Evolutionary conservation across 352 stramenopile genomes (phyloP).

Genomic region (Phytophthora palmivora): DNA sequence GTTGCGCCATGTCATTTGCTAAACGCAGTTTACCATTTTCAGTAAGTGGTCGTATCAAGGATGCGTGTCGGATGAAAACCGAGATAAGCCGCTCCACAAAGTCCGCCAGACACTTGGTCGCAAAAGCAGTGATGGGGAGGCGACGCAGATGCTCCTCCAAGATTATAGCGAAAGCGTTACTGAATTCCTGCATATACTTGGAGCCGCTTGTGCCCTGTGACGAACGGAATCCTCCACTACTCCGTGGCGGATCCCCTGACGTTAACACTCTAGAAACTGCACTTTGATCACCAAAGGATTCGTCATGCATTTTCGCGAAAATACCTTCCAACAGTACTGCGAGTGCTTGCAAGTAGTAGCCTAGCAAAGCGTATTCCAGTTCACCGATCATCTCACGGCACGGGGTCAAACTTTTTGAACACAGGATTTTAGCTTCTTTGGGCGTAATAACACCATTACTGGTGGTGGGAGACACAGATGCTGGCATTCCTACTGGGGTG

Average conservation of each 20-base stretch:
- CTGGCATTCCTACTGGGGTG: slow-evolving; percentile 10
- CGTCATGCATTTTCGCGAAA: slow-evolving; percentile 86
- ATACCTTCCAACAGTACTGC: slow-evolving; percentile 62
- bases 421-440: slow-evolving; percentile 52
- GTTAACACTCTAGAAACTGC: slow-evolving; percentile 9
- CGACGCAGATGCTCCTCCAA: slow-evolving; percentile 79
- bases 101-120: slow-evolving; percentile 61
- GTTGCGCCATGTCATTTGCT: slow-evolving; percentile 86
- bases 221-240: slow-evolving; percentile 21
- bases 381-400: slow-evolving; percentile 61
- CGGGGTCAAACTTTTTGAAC: slow-evolving; percentile 45
- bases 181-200: slow-evolving; percentile 86
- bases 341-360: slow-evolving; percentile 76
- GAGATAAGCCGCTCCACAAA: slow-evolving; percentile 79
- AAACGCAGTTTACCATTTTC: slow-evolving; percentile 82
- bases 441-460: slow-evolving; percentile 29
- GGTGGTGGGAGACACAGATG: slow-evolving; percentile 5
- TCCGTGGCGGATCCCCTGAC: slow-evolving; percentile 20
- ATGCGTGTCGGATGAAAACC: slow-evolving; percentile 80
- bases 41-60: slow-evolving; percentile 73
- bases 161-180: slow-evolving; percentile 64
- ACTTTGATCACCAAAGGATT: slow-evolving; percentile 74
- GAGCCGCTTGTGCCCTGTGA: slow-evolving; percentile 49
- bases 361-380: slow-evolving; percentile 68
- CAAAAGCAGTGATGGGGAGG: slow-evolving; percentile 59